Percentiles rank a stretch among this genome's conserved stretches.
Evolutionary conservation across 306 rosid species (phyloP).

Genomic region (Benincasa hispida): DNA sequence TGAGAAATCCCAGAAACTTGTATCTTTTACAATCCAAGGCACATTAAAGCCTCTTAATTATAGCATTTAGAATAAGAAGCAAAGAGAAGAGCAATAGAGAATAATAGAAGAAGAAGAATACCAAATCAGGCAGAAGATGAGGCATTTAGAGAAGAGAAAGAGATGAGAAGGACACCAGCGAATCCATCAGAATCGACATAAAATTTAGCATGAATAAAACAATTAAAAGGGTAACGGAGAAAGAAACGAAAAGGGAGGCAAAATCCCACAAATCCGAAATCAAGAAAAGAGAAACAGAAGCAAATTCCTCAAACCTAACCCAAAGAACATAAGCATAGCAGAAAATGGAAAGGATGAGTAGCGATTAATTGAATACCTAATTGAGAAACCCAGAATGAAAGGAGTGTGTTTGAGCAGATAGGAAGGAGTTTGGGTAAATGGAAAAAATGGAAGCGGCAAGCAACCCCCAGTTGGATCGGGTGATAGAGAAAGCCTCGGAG

Average conservation of each 20-base stretch:
- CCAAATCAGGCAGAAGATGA: not conserved
- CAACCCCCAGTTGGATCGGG: not conserved
- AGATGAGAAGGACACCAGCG: not conserved
- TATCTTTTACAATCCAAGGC: not conserved
- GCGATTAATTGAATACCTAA: not conserved
- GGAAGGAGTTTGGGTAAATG: not conserved
- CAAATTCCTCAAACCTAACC: not conserved
- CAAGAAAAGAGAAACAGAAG: not conserved
- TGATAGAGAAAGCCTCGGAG: not conserved
- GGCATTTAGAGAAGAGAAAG: not conserved
- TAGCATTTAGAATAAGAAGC: not conserved
- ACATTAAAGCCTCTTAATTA: not conserved
- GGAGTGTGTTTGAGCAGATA: not conserved
- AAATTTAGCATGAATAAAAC: not conserved
- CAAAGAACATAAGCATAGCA: not conserved
- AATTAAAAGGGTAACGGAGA: not conserved
- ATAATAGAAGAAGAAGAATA: not conserved
- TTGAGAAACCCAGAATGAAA: not conserved
- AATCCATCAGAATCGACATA: not conserved
- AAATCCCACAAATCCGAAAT: not conserved
- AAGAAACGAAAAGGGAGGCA: not conserved
- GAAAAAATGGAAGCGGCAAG: not conserved
- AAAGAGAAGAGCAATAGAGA: not conserved
- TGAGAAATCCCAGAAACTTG: not conserved
- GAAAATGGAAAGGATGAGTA: not conserved